Evolutionary conservation across 2,329 filamentous ascomycete genomes (phyloP), one percentile per base, ranked within the genome.

Genomic region (Trichoderma sp.): DNA sequence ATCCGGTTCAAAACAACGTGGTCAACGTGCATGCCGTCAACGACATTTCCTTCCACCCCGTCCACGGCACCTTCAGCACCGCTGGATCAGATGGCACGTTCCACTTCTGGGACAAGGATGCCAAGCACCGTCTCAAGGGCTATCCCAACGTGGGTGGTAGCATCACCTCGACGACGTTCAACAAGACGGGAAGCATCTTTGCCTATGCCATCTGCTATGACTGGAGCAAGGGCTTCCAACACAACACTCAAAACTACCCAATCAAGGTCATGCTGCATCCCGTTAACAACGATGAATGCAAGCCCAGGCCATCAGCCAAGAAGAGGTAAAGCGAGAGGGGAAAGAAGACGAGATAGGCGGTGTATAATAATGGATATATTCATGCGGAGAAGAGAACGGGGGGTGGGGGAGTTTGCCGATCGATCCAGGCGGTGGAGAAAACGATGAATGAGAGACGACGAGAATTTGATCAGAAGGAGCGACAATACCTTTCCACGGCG

Each of bases 31-130:
- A 94, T 84, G 90, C 94, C 1, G 94, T 99, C 77, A 99, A 99
- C 82, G 91, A 94, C 74, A 99, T 99, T 80, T 96, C 93, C 28
- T 98, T 98, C 89, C 96, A 99, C 82, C 96, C 96, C 1, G 86
- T 92, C 14, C 94, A 97, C 80, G 96, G 96, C 76, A 99, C 96
- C n/a, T 99, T 99, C 83, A 96, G 92, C 82, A 99, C 96, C 3
- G 94, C 96, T 59, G 96, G 96, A 67, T 92, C 90, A 39, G 96
- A 99, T 80, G 96, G 96, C 66, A 97, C 96, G 0, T 99, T 98
- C 85, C 92, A 96, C 83, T 96, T 95, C 86, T 96, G 92, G 92
- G 96, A 99, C 76, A 94, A 94, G 83, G 91, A 95, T 76, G 92
- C 92, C 70, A 96, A 96, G 82, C 92, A 96, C 81, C 86, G 92